These are phyloP conservation scores for Aspergillus ibericus DNA, from an alignment of 2,329 filamentous ascomycete genomes.

Conservation along the genomic window DNA sequence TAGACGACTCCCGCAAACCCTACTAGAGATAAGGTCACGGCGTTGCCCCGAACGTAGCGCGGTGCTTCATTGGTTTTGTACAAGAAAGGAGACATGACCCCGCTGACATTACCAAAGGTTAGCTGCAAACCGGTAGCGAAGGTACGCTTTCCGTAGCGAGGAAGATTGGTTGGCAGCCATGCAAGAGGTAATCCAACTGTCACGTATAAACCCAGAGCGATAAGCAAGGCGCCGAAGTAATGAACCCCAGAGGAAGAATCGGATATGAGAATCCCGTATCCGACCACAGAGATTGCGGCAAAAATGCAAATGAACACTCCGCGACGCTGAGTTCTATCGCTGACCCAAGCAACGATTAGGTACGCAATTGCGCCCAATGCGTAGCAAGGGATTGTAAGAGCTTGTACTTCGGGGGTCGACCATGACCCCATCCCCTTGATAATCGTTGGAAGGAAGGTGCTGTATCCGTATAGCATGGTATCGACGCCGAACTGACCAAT, in stretches of 20 bases:
- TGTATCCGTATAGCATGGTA: slow-evolving; percentile 76
- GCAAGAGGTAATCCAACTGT: slow-evolving; percentile 56
- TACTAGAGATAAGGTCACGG: slow-evolving; percentile 60
- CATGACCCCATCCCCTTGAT: slow-evolving; percentile 68
- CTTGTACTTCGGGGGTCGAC: slow-evolving; percentile 65
- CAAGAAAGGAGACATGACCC: slow-evolving; percentile 70
- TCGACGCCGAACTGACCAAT: slow-evolving; percentile 70
- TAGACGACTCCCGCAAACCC: slow-evolving; percentile 56
- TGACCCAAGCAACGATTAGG: slow-evolving; percentile 64
- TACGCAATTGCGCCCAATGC: slow-evolving; percentile 70
- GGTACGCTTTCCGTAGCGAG: slow-evolving; percentile 73
- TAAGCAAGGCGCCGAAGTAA: slow-evolving; percentile 76
- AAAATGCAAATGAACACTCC: slow-evolving; percentile 66
- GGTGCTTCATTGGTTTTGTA: slow-evolving; percentile 51
- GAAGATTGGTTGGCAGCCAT: slow-evolving; percentile 65
- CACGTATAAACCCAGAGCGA: slow-evolving; percentile 70
- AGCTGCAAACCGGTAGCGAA: slow-evolving; percentile 71
- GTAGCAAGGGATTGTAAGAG: slow-evolving; percentile 78
- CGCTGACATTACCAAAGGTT: slow-evolving; percentile 67
- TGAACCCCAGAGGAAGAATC: slow-evolving; percentile 62
- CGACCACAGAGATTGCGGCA: slow-evolving; percentile 62
- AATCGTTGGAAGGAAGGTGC: slow-evolving; percentile 76
- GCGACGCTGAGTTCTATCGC: slow-evolving; percentile 66
- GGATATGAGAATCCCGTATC: slow-evolving; percentile 68
- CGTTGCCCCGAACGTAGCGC: slow-evolving; percentile 63